Conservation (phyloP, 2,329 filamentous ascomycete genomes). For the Acarospora socialis region DNA sequence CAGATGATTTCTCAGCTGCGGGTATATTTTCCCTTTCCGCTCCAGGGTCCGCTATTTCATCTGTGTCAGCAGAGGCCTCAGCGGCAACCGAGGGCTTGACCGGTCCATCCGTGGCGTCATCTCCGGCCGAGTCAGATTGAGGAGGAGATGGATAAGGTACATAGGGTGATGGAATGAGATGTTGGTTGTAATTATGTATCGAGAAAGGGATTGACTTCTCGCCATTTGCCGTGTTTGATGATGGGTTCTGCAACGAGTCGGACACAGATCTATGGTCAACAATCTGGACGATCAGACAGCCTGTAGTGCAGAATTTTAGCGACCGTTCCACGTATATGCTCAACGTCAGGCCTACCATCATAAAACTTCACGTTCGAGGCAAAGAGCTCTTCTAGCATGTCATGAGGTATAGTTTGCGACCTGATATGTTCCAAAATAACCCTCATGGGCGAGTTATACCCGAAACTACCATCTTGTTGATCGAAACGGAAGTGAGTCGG, state of each 20-base stretch:
- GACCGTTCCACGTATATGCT: slow-evolving; percentile 2
- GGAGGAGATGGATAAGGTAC: slow-evolving; percentile 54
- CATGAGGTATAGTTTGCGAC: slow-evolving; percentile 68
- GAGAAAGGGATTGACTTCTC: slow-evolving; percentile 61
- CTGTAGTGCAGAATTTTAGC: slow-evolving; percentile 19
- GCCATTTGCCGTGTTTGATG: slow-evolving; percentile 41
- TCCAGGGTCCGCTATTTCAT: slow-evolving; percentile 13
- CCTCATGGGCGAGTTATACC: slow-evolving; percentile 85
- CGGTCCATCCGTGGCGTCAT: no score
- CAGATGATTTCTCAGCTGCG: slow-evolving; percentile 33
- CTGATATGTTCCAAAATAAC: slow-evolving; percentile 64
- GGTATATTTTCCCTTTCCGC: slow-evolving; percentile 47
- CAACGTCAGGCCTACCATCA: slow-evolving; percentile 62
- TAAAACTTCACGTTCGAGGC: slow-evolving; percentile 67
- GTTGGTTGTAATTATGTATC: slow-evolving; percentile 83
- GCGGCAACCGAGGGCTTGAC: no score
- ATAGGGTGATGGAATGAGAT: slow-evolving; percentile 77
- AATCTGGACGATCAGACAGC: slow-evolving; percentile 85
- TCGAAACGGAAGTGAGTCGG: slow-evolving; percentile 82
- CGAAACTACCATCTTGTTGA: slow-evolving; percentile 81
- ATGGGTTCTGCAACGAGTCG: slow-evolving; percentile 39
- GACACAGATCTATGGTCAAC: slow-evolving; percentile 65
- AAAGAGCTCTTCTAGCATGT: slow-evolving; percentile 67
- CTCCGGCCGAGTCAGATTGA: no score
- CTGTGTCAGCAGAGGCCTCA: neutral